phyloP scores from a whole-genome alignment of 192 early-diverging fungal species.

The Funneliformis geosporum region DNA sequence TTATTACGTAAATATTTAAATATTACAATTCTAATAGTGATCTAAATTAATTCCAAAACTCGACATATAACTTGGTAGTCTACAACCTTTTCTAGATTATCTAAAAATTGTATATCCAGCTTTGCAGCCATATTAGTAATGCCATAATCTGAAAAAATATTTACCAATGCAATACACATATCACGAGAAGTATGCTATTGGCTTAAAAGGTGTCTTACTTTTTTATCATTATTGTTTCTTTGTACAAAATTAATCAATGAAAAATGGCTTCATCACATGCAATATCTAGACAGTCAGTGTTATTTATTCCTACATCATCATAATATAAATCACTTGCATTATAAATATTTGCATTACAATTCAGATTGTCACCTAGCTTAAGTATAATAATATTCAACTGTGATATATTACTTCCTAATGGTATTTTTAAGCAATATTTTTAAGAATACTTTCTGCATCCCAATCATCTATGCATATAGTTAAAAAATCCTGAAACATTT shows the following conservation, averaged over 20 bases:
- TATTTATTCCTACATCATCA: neutral
- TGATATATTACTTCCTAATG: neutral
- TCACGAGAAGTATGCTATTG: constrained; percentile 1
- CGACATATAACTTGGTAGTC: neutral
- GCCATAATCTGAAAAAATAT: constrained; percentile 12
- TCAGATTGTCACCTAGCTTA: constrained; percentile 1
- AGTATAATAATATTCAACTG: neutral
- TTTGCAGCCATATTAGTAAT: neutral
- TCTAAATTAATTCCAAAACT: neutral
- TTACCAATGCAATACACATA: constrained; percentile 4
- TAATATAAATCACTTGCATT: constrained; percentile 11
- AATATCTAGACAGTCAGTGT: neutral
- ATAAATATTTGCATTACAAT: neutral
- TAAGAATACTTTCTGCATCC: constrained; percentile 3
- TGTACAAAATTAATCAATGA: neutral
- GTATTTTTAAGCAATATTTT: neutral
- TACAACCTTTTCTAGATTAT: neutral
- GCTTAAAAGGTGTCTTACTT: neutral
- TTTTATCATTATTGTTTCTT: constrained; percentile 18
- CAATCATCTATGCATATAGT: neutral
- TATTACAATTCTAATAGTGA: neutral
- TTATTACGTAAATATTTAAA: neutral
- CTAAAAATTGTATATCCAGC: neutral
- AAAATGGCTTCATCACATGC: constrained; percentile 6
- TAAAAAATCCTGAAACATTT: constrained; percentile 7